Evolutionary conservation across 768 basidiomycete species (phyloP).

Genomic region (Coprinellus micaceus): DNA sequence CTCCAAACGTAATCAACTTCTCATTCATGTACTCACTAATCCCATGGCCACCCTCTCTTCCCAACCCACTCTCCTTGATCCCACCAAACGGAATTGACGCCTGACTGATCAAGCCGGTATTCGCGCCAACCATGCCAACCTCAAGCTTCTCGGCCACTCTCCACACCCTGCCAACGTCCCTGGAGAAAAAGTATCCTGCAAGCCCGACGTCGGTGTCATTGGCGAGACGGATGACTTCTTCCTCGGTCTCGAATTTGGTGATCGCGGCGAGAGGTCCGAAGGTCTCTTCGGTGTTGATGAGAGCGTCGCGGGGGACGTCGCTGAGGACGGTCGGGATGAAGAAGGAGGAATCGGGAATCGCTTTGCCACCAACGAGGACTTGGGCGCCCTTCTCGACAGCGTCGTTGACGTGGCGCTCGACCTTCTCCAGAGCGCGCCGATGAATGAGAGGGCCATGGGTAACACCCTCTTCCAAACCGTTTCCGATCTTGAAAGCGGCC

Average conservation of each 20-base stretch:
- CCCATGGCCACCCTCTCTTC: constrained; percentile 86
- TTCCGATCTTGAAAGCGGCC: constrained; percentile 81
- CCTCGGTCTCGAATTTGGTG: constrained; percentile 89
- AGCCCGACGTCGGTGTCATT: constrained; percentile 83
- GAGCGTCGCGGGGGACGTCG: constrained; percentile 70
- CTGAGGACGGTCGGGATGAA: constrained; percentile 86
- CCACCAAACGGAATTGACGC: constrained; percentile 87
- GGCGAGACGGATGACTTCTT: constrained; percentile 83
- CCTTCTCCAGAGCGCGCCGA: constrained; percentile 79
- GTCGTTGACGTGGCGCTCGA: constrained; percentile 80
- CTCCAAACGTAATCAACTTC: constrained; percentile 81
- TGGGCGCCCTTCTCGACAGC: constrained; percentile 83
- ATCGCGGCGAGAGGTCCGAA: constrained; percentile 91
- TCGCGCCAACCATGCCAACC: constrained; percentile 87
- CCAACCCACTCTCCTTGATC: constrained; percentile 80
- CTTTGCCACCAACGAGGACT: constrained; percentile 85
- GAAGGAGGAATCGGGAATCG: constrained; percentile 58
- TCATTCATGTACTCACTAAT: constrained; percentile 86
- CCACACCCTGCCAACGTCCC: constrained; percentile 87
- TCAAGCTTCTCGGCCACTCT: constrained; percentile 92
- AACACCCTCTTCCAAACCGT: constrained; percentile 77
- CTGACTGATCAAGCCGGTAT: constrained; percentile 77
- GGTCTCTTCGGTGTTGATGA: constrained; percentile 81
- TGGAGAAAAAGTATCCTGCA: constrained; percentile 89
- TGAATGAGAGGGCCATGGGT: constrained; percentile 98